A percentile compares a stretch with the other conserved stretches of the same genome.
These are phyloP conservation scores for Tremellales sp. DNA, from an alignment of 1,284 basidiomycete species.

Conservation along the genomic window DNA sequence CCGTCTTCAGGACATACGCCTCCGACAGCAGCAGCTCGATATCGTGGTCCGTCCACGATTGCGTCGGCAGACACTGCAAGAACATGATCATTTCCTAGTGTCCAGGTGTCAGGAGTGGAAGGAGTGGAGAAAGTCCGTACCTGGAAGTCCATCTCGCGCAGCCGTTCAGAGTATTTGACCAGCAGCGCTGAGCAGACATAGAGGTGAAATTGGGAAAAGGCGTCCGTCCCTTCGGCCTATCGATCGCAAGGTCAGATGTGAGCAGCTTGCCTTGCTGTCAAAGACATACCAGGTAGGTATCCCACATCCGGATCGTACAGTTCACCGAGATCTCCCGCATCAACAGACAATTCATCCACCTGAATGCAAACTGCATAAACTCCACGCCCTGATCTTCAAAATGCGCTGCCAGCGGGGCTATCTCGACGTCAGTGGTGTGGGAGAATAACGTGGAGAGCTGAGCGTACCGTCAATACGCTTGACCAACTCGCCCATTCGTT, in stretches of 20 bases:
- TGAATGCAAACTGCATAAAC: conserved; percentile 97
- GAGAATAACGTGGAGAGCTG: too few species aligned
- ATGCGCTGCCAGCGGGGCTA: conserved; percentile 76
- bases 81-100: conserved; percentile 96
- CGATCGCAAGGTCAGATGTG: neutral
- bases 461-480: conserved; percentile 79
- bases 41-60: conserved; percentile 91
- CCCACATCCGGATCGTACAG: conserved; percentile 97
- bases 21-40: conserved; percentile 92
- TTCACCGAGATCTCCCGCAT: conserved; percentile 94
- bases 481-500: conserved; percentile 86
- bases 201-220: conserved; percentile 93
- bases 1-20: conserved; percentile 89
- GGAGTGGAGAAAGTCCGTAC: conserved; percentile 50
- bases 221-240: conserved; percentile 88
- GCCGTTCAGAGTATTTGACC: conserved; percentile 82
- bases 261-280: conserved; percentile 1
- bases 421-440: neutral
- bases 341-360: conserved; percentile 97
- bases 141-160: conserved; percentile 95
- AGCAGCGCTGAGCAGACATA: conserved; percentile 95
- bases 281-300: conserved; percentile 83
- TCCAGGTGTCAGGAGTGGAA: neutral
- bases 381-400: conserved; percentile 86
- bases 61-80: conserved; percentile 90